Conservation (phyloP, 495 filamentous ascomycete species). For the Xylaria castorea region DNA sequence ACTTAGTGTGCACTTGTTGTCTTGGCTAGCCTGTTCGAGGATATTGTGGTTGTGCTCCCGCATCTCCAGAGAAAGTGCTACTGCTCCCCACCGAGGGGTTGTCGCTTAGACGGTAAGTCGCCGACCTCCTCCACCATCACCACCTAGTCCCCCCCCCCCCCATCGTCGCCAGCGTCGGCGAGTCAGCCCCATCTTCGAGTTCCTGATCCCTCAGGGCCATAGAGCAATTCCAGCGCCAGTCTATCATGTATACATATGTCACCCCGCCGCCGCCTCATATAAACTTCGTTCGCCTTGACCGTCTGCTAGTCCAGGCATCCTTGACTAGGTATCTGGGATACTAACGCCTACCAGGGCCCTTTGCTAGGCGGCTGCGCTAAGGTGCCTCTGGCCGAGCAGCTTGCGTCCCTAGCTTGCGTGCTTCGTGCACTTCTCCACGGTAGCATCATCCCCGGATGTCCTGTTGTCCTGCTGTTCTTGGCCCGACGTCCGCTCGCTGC, state of each 20-base stretch:
- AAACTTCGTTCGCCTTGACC: neutral
- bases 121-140: neutral
- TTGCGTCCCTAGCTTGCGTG: conserved; percentile 12
- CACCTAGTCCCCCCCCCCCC: neutral
- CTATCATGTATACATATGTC: conserved; percentile 7
- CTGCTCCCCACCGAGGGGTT: conserved; percentile 17
- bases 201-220: neutral
- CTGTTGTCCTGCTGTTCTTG: neutral
- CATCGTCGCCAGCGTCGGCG: conserved; percentile 9
- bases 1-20: neutral
- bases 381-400: conserved; percentile 11
- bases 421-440: neutral
- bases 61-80: neutral
- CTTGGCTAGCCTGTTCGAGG: conserved; percentile 10
- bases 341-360: conserved; percentile 5
- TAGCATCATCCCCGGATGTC: conserved; percentile 17
- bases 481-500: conserved; percentile 3
- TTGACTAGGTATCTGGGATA: conserved; percentile 1
- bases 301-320: neutral
- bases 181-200: conserved; percentile 8
- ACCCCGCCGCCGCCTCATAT: conserved; percentile 9
- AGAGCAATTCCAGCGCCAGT: neutral
- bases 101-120: conserved; percentile 7
- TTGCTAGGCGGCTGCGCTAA: conserved; percentile 21
- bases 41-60: conserved; percentile 6